Base-by-base conservation (phyloP, 169 alveolate genomes). In the Condylostoma magnum region DNA sequence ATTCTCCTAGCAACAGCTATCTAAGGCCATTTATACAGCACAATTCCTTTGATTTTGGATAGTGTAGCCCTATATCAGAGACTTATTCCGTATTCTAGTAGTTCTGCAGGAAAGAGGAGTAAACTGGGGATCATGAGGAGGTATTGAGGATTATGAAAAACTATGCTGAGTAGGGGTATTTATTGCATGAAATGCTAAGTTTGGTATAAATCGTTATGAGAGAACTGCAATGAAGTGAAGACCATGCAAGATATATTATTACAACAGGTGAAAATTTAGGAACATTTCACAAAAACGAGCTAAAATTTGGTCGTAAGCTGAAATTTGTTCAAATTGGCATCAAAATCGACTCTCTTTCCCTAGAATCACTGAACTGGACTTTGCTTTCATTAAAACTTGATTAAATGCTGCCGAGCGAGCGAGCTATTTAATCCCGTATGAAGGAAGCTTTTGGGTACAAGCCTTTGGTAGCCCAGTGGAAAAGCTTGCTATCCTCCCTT, bases 331-430 rank as follows among this genome's bases (percentile, higher is more conserved):
- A 60, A 47, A 47, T 74, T n/a, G 25, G 68, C 6, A 27, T 82
- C 55, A 48, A 47, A 47, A 25, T 82, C 25, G 74, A 66, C 5
- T 25, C 58, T 15, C 66, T 82, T 6, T 51, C 80, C 12, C 33
- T 47, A 12, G 84, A 82, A 63, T 22, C 73, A 48, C 25, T 82
- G 0, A n/a, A 54, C 31, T 70, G 86, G 83, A 55, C 46, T 36
- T 51, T 82, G 3, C 56, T 46, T 30, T 47, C 76, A 20, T 36
- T 82, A 22, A 72, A 58, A 47, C 43, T n/a, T 3, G 89, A 82
- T 51, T 79, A 77, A 37, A 77, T 82, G 82, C 10, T 58, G 30
- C 89, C 89, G 0, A 71, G 41, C 37, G 89, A 82, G 47, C 58
- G 54, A 57, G 85, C 86, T 10, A 69, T 82, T n/a, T 71, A 77